Evolutionary conservation across 768 basidiomycete species (phyloP).

Genomic region (Termitomyces sp.): DNA sequence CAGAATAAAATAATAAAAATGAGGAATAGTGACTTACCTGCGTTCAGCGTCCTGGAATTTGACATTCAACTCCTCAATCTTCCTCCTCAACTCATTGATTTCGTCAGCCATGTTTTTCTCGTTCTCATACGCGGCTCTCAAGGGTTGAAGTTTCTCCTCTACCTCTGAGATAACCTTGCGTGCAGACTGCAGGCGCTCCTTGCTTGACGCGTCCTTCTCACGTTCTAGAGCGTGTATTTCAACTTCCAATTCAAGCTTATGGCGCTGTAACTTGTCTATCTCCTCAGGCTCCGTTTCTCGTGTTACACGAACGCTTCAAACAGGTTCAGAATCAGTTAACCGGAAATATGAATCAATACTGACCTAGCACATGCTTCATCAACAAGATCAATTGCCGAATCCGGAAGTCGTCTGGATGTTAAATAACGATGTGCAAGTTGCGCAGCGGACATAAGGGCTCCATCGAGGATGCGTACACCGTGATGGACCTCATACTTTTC

Average conservation of each 20-base stretch:
- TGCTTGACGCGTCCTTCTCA: constrained; percentile 86
- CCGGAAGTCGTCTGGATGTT: constrained; percentile 72
- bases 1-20: constrained; percentile 9
- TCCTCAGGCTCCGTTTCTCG: constrained; percentile 93
- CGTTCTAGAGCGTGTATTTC: constrained; percentile 93
- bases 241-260: constrained; percentile 86
- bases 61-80: constrained; percentile 85
- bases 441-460: constrained; percentile 83
- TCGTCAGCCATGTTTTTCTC: constrained; percentile 82
- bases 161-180: constrained; percentile 77
- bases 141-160: constrained; percentile 77
- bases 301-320: constrained; percentile 74
- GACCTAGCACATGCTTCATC: constrained; percentile 90
- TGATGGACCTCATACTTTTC: constrained; percentile 94
- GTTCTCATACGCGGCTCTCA: constrained; percentile 81
- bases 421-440: constrained; percentile 92
- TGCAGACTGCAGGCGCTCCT: constrained; percentile 71
- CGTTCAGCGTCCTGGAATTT: constrained; percentile 94
- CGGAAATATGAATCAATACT: constrained; percentile 15
- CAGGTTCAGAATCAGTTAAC: background rate
- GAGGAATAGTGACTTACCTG: constrained; percentile 37
- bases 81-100: constrained; percentile 66
- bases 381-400: constrained; percentile 86
- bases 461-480: constrained; percentile 84
- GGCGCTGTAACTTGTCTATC: constrained; percentile 86